These are phyloP conservation scores for Eremothecium coryli DNA, from an alignment of 1,139 yeast species.

Conservation along the genomic window DNA sequence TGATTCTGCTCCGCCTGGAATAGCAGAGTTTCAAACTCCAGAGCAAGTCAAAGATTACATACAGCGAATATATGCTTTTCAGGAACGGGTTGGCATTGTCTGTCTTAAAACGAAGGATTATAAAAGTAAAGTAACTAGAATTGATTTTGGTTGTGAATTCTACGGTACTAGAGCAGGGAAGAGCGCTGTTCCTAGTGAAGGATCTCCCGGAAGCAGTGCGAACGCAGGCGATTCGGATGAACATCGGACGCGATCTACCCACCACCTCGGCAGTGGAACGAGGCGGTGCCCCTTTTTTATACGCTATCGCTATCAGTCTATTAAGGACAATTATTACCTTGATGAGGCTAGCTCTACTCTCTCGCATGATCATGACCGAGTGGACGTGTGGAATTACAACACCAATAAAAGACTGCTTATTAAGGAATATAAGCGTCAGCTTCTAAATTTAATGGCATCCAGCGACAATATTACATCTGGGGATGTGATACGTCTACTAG, in stretches of 20 bases:
- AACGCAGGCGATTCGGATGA: slow-evolving; percentile 3
- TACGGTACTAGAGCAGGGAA: slow-evolving; percentile 5
- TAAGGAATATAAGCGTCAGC: slow-evolving; percentile 4
- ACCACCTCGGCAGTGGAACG: slow-evolving; percentile 5
- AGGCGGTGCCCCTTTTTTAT: slow-evolving; percentile 4
- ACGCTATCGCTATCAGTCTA: slow-evolving; percentile 3
- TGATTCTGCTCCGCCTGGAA: slow-evolving; percentile 5
- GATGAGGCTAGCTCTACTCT: slow-evolving; percentile 4
- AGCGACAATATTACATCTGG: slow-evolving; percentile 3
- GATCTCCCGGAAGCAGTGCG: slow-evolving; percentile 2
- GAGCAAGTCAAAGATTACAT: slow-evolving; percentile 5
- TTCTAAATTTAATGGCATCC: slow-evolving; percentile 2
- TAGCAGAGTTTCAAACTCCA: slow-evolving; percentile 4
- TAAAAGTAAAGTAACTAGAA: slow-evolving; percentile 4
- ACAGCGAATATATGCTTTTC: slow-evolving; percentile 4
- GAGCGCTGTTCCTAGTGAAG: not conserved
- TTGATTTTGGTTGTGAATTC: slow-evolving; percentile 4
- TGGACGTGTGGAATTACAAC: slow-evolving; percentile 5
- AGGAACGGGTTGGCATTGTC: slow-evolving; percentile 3
- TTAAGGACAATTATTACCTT: slow-evolving; percentile 3
- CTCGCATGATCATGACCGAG: slow-evolving; percentile 3
- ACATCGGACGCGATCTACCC: slow-evolving; percentile 3
- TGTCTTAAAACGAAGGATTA: slow-evolving; percentile 5
- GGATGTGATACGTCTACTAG: slow-evolving; percentile 2
- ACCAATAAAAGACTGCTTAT: slow-evolving; percentile 3